phyloP scores from a whole-genome alignment of 352 stramenopile species.

The Globisporangium parvum region DNA sequence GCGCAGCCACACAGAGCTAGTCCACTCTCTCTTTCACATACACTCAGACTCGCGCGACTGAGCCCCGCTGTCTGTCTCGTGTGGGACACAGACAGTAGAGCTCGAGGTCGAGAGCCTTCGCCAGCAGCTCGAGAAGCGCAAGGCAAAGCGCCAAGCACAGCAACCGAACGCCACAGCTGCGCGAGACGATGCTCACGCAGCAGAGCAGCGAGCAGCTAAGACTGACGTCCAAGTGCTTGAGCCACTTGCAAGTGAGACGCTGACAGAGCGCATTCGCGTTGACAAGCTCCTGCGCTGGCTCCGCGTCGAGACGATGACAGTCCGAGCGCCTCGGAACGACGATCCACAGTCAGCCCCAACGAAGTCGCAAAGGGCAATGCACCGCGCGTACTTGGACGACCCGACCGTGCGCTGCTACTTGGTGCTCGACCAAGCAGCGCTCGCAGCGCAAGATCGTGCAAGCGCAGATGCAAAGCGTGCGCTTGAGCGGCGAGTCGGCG shows the following conservation, averaged over 20 bases:
- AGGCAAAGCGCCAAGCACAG: neutral
- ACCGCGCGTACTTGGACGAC: constrained; percentile 18
- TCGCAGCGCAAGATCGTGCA: neutral
- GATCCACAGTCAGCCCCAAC: neutral
- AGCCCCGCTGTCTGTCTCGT: neutral
- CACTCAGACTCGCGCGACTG: neutral
- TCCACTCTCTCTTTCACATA: neutral
- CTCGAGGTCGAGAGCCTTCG: constrained; percentile 9
- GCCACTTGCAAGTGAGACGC: constrained; percentile 4
- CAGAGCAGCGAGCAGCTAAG: neutral
- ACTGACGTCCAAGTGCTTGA: constrained; percentile 7
- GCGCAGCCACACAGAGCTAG: neutral
- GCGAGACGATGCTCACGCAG: neutral
- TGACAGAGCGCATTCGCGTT: constrained; percentile 20
- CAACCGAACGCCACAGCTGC: neutral
- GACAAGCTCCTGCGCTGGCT: constrained; percentile 29
- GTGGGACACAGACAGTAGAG: constrained; percentile 3
- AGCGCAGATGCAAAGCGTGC: constrained; percentile 9
- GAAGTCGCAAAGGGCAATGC: neutral
- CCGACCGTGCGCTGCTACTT: constrained; percentile 21
- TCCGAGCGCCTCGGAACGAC: too few species aligned
- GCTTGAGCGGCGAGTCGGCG: constrained; percentile 18
- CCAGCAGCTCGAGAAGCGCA: neutral
- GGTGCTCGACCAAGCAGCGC: constrained; percentile 14
- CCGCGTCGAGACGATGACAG: constrained; percentile 18